Base-by-base conservation (phyloP, 305 asterid species). In the Rubia peregrina region DNA sequence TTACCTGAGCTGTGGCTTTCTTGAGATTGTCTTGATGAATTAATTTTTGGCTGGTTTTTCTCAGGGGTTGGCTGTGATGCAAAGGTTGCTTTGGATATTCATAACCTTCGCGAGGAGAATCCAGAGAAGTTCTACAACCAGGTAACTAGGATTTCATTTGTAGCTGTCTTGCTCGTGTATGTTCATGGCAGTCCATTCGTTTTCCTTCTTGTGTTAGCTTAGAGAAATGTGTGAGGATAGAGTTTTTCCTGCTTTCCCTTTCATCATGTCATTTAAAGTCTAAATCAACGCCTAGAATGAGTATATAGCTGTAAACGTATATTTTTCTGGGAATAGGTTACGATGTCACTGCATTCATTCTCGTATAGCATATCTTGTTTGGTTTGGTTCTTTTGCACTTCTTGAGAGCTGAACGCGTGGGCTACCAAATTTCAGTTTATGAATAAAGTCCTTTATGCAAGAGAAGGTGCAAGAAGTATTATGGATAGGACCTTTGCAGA, bases 21-120 rank as follows among this genome's bases (percentile, higher is more conserved):
- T 7, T 1, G 65, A 17, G 22, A 43, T 61, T 42, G 64, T 49
- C 14, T 12, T 19, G 12, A 33, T 61, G 43, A 30, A 24, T 6
- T 62, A 24, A 3, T 72, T 62, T 51, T 7, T 11, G 48, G 65
- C 30, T 76, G 61, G 46, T 26, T 44, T 56, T 48, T 38, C 62
- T 69, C 81, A 94, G 99, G 99, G 80, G 97, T 94, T 77, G 99
- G 99, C 71, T 94, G 97, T 53, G 99, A 94, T 89, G 99, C 99
- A 62, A 94, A 94, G 85, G 99, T 94, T 83, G 97, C 99, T 76
- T 77, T 94, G 78, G 97, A 94, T 73, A 91, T 94, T 74, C 99
- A 94, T 80, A 94, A 94, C 81, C 75, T 94, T 78, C 87, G 97
- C 81, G 99, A 94, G 81, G 99, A 94, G 86, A 94, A 94, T 84